Evolutionary conservation across 805 yeast species (phyloP).

Genomic region (Torulaspora maleeae): DNA sequence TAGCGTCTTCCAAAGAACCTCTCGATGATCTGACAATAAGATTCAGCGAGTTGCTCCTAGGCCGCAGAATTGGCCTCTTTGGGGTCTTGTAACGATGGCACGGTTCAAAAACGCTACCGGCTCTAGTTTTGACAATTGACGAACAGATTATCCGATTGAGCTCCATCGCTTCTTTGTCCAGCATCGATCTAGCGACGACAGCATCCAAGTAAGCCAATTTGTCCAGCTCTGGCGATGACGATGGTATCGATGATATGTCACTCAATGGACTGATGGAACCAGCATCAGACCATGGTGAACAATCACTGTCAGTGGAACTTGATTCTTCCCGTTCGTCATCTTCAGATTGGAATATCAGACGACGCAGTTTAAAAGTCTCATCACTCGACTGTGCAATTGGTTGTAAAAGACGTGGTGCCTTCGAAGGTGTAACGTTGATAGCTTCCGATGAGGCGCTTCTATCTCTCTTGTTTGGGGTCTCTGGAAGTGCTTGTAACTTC

Average conservation of each 20-base stretch:
- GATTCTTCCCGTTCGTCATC: conserved; percentile 2
- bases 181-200: not conserved
- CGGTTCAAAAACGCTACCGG: conserved; percentile 9
- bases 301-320: conserved; percentile 8
- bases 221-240: conserved; percentile 17
- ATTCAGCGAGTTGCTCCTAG: conserved; percentile 20
- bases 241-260: conserved; percentile 20
- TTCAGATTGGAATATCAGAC: conserved; percentile 1
- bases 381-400: conserved; percentile 2
- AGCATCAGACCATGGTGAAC: conserved; percentile 16
- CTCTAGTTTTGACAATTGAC: conserved; percentile 3
- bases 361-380: not conserved
- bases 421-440: conserved; percentile 6
- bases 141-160: conserved; percentile 19
- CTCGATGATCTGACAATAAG: conserved; percentile 29
- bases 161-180: conserved; percentile 15
- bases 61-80: conserved; percentile 21
- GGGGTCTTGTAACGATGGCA: conserved; percentile 22
- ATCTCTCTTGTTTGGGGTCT: conserved; percentile 10
- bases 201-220: conserved; percentile 15
- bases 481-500: conserved; percentile 3
- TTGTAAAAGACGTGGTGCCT: conserved; percentile 6
- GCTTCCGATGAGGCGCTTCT: not conserved
- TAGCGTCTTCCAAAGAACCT: conserved; percentile 32
- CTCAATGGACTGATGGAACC: conserved; percentile 26